Conservation (phyloP, 2,329 filamentous ascomycete genomes). For the Neopestalotiopsis sp. region DNA sequence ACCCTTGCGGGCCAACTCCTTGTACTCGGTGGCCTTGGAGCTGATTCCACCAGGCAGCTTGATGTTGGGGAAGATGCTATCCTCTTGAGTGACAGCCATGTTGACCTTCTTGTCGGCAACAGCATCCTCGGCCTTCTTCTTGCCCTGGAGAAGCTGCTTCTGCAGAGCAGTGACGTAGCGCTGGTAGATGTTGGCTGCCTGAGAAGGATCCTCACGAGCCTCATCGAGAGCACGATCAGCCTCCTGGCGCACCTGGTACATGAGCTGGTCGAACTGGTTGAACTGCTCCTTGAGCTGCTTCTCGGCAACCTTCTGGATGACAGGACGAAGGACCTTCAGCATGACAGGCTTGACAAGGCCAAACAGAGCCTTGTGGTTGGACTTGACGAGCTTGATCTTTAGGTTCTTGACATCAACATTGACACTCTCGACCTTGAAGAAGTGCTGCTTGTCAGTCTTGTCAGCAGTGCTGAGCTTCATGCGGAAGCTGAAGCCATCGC, state of each 20-base stretch:
- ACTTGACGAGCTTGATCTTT: slow-evolving; percentile 90
- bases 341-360: slow-evolving; percentile 84
- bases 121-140: slow-evolving; percentile 73
- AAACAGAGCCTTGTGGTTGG: slow-evolving; percentile 93
- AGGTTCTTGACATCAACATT: slow-evolving; percentile 82
- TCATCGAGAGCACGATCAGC: slow-evolving; percentile 75
- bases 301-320: slow-evolving; percentile 85
- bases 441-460: slow-evolving; percentile 76
- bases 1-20: slow-evolving; percentile 85
- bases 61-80: slow-evolving; percentile 88
- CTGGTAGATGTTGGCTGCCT: slow-evolving; percentile 82
- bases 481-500: slow-evolving; percentile 89
- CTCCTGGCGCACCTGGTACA: slow-evolving; percentile 82
- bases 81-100: slow-evolving; percentile 82
- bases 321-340: slow-evolving; percentile 82
- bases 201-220: slow-evolving; percentile 71
- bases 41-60: slow-evolving; percentile 87
- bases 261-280: slow-evolving; percentile 72
- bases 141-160: slow-evolving; percentile 74
- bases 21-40: slow-evolving; percentile 93
- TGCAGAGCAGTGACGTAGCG: slow-evolving; percentile 81
- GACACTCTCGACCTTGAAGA: slow-evolving; percentile 94
- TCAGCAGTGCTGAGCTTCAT: slow-evolving; percentile 85
- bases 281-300: slow-evolving; percentile 87
- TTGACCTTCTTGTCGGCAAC: slow-evolving; percentile 78